phyloP scores from a whole-genome alignment of 208 protist species.

The Leishmania lainsoni region DNA sequence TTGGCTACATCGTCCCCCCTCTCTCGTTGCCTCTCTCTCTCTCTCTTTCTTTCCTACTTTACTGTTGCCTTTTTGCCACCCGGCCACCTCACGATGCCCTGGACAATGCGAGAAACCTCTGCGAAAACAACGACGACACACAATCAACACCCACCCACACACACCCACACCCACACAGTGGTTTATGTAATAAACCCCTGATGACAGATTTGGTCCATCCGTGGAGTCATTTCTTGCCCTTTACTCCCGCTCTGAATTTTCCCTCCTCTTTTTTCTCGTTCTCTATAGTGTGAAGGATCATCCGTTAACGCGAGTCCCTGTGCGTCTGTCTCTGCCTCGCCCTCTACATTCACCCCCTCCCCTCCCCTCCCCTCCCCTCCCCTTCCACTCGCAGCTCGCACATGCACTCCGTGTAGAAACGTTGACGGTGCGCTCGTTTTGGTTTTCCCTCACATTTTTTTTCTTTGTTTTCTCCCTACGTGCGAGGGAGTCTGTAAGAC shows the following conservation, averaged over 20 bases:
- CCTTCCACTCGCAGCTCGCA: background rate
- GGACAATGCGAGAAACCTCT: background rate
- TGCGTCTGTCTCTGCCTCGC: background rate
- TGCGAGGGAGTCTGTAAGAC: background rate
- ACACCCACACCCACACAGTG: background rate
- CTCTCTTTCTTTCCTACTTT: background rate
- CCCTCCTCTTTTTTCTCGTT: background rate
- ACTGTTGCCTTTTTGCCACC: background rate
- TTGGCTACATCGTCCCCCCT: background rate
- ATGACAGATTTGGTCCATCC: background rate
- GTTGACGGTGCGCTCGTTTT: background rate
- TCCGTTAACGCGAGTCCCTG: background rate
- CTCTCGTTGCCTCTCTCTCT: background rate
- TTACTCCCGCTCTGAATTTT: background rate
- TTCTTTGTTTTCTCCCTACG: background rate
- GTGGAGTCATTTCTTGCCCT: background rate
- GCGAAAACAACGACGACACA: background rate
- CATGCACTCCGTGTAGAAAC: background rate
- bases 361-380: background rate
- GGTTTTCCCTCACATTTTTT: background rate
- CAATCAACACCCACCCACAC: background rate
- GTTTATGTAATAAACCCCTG: background rate
- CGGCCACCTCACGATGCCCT: background rate
- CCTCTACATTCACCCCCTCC: background rate
- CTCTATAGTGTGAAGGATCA: background rate